phyloP scores from a whole-genome alignment of 2,329 filamentous ascomycete genomes.

The Tolypocladium album region DNA sequence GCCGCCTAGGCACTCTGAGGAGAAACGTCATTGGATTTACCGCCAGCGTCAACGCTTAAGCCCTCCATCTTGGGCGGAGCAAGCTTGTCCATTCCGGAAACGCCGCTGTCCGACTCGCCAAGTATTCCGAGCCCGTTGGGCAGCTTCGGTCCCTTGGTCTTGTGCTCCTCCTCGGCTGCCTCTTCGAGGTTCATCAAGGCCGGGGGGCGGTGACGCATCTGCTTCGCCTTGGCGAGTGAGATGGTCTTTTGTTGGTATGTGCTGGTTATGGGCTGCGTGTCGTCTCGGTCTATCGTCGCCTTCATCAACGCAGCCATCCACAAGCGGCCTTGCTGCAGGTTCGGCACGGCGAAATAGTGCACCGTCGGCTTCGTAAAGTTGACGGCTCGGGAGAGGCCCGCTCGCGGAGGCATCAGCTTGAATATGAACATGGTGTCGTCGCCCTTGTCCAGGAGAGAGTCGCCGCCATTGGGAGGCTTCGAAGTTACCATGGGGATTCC shows the following conservation, averaged over 20 bases:
- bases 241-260: conserved; percentile 98
- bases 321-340: conserved; percentile 72
- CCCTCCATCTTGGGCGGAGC: conserved; percentile 22
- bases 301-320: conserved; percentile 99
- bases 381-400: conserved; percentile 78
- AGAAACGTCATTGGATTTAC: conserved; percentile 10
- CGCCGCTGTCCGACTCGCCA: conserved; percentile 30
- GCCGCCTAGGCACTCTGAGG: conserved; percentile 20
- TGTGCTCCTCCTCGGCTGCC: conserved; percentile 18
- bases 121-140: conserved; percentile 31
- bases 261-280: conserved; percentile 66
- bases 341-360: conserved; percentile 95
- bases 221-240: conserved; percentile 74
- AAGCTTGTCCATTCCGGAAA: conserved; percentile 30
- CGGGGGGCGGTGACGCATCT: conserved; percentile 81
- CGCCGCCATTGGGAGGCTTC: conserved; percentile 37
- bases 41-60: conserved; percentile 14
- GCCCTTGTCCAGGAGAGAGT: conserved; percentile 31
- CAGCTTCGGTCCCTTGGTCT: conserved; percentile 10
- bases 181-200: conserved; percentile 66
- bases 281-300: conserved; percentile 91
- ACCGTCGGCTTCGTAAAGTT: conserved; percentile 97
- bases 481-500: conserved; percentile 39
- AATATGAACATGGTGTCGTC: conserved; percentile 86
- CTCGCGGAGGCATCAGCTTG: conserved; percentile 86